A percentile compares a stretch with the other conserved stretches of the same genome.
phyloP scores from a whole-genome alignment of 2,329 filamentous ascomycete genomes.

The Phialocephala subalpina region DNA sequence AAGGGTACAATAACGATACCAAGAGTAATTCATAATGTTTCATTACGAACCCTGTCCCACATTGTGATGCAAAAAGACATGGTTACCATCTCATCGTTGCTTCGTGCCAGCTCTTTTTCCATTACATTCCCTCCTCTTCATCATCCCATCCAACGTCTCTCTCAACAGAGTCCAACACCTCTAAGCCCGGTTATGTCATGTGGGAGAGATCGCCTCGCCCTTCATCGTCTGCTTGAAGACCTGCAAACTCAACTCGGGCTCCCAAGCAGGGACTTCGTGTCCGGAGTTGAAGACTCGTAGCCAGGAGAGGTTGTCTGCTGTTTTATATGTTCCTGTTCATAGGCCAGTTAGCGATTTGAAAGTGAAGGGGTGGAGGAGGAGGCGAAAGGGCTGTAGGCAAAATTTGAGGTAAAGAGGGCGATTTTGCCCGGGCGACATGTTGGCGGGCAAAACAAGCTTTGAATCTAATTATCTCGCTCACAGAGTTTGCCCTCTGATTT shows the following conservation, averaged over 20 bases:
- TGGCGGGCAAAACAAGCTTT: no score
- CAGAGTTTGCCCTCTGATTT: no score
- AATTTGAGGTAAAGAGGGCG: no score
- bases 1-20: no score
- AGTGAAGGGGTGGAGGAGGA: no score
- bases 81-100: background rate
- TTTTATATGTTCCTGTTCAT: constrained; percentile 48
- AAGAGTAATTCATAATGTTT: constrained; percentile 9
- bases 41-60: background rate
- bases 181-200: constrained; percentile 31
- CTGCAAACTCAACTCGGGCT: constrained; percentile 53
- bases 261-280: constrained; percentile 46
- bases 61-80: background rate
- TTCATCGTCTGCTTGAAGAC: constrained; percentile 55
- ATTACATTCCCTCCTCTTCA: background rate
- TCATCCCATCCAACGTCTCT: background rate
- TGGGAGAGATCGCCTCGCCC: constrained; percentile 46
- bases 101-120: background rate
- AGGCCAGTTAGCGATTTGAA: background rate
- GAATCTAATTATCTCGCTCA: no score
- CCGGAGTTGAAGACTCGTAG: constrained; percentile 56
- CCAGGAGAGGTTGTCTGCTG: constrained; percentile 56
- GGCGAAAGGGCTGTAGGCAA: no score
- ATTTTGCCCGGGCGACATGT: no score
- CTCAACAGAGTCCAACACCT: background rate